A percentile compares a stretch with the other conserved stretches of the same genome.
phyloP scores from a whole-genome alignment of 2,329 filamentous ascomycete genomes.

The Samsoniella hepiali region DNA sequence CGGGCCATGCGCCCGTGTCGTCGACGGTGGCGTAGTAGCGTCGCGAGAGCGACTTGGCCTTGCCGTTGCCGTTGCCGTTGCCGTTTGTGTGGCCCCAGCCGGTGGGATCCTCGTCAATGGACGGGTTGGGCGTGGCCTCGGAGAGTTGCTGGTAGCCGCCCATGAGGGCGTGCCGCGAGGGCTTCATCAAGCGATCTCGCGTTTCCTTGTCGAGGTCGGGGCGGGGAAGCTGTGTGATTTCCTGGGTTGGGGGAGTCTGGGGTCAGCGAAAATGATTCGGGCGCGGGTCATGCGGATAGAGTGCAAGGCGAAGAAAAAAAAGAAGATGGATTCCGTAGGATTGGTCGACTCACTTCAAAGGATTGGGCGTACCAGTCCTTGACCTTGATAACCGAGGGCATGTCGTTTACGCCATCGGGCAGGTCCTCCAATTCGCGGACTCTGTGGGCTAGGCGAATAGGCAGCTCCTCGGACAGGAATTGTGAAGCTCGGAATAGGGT shows the following conservation, averaged over 20 bases:
- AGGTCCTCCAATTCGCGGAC: conserved; percentile 91
- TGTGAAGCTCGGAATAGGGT: conserved; percentile 97
- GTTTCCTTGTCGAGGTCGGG: conserved; percentile 74
- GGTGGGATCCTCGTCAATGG: conserved; percentile 76
- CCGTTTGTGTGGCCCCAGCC: conserved; percentile 46
- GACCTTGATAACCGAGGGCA: conserved; percentile 93
- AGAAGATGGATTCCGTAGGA: background rate
- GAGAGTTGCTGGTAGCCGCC: conserved; percentile 63
- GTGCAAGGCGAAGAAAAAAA: background rate
- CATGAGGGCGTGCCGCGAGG: conserved; percentile 54
- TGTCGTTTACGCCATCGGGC: conserved; percentile 93
- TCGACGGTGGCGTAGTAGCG: conserved; percentile 90
- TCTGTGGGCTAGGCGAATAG: conserved; percentile 92
- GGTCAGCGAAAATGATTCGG: conserved; percentile 15
- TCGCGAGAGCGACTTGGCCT: conserved; percentile 47
- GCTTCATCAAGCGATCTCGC: conserved; percentile 72
- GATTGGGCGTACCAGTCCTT: conserved; percentile 99
- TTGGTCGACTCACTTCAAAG: conserved; percentile 71
- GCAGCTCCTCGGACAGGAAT: conserved; percentile 96
- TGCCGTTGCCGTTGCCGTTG: conserved; percentile 45
- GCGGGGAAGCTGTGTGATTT: conserved; percentile 83
- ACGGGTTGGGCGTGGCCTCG: conserved; percentile 86
- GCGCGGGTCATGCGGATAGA: background rate
- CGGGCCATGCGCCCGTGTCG: conserved; percentile 85
- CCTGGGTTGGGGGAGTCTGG: conserved; percentile 47